Evolutionary conservation across 768 basidiomycete species (phyloP).

Genomic region (Mycena indigotica): DNA sequence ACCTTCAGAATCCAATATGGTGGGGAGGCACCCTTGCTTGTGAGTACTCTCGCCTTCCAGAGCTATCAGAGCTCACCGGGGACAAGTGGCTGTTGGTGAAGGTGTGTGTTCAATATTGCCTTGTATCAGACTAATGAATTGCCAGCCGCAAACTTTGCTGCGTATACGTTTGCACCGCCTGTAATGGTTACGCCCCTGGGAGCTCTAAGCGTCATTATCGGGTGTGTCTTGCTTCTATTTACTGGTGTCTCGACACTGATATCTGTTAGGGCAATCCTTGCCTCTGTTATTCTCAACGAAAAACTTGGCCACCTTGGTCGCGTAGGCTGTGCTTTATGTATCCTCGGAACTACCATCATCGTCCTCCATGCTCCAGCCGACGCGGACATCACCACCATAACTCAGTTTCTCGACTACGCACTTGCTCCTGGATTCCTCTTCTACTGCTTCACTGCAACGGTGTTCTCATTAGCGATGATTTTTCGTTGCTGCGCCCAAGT

Average conservation of each 20-base stretch:
- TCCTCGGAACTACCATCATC: slow-evolving; percentile 89
- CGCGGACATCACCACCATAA: slow-evolving; percentile 88
- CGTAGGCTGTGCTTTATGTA: slow-evolving; percentile 78
- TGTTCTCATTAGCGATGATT: slow-evolving; percentile 89
- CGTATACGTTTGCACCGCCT: slow-evolving; percentile 96
- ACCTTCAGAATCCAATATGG: slow-evolving; percentile 91
- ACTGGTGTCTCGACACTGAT: slow-evolving; percentile 89
- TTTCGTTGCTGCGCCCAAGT: slow-evolving; percentile 75
- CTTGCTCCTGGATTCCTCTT: slow-evolving; percentile 88
- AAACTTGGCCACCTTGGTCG: slow-evolving; percentile 91
- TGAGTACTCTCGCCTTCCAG: slow-evolving; percentile 44
- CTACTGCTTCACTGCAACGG: slow-evolving; percentile 83
- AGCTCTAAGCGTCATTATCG: neutral
- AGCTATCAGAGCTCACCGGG: neutral
- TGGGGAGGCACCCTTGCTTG: slow-evolving; percentile 93
- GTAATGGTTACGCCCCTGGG: slow-evolving; percentile 69
- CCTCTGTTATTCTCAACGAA: slow-evolving; percentile 90
- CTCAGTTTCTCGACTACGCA: slow-evolving; percentile 89
- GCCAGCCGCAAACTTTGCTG: slow-evolving; percentile 85
- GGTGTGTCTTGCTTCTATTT: neutral
- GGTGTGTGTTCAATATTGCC: slow-evolving; percentile 43
- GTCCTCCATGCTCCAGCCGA: slow-evolving; percentile 96
- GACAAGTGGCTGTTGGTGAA: slow-evolving; percentile 88
- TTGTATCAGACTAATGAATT: neutral
- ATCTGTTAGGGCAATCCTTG: slow-evolving; percentile 90